Conservation (phyloP, 2,329 filamentous ascomycete genomes). For the Calonectria fujianensis region DNA sequence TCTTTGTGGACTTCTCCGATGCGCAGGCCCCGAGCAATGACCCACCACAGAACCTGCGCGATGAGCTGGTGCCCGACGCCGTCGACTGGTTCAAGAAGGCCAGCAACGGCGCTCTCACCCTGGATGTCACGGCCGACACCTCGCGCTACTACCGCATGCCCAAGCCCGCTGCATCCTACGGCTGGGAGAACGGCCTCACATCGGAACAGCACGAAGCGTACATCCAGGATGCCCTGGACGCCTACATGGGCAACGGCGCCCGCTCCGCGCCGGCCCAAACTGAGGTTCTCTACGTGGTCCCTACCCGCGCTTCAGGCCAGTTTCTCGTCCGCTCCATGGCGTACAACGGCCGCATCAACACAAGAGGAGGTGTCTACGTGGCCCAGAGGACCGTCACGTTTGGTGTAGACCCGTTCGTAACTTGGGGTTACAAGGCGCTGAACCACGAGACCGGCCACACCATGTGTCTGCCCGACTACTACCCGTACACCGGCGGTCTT, state of each 20-base stretch:
- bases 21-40: slow-evolving; percentile 45
- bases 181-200: slow-evolving; percentile 36
- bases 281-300: slow-evolving; percentile 46
- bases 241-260: slow-evolving; percentile 33
- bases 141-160: slow-evolving; percentile 56
- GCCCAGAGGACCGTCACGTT: slow-evolving; percentile 59
- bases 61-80: slow-evolving; percentile 41
- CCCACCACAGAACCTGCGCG: slow-evolving; percentile 50
- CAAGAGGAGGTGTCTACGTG: slow-evolving; percentile 55
- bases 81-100: slow-evolving; percentile 51
- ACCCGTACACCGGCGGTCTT: slow-evolving; percentile 55
- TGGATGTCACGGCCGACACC: slow-evolving; percentile 51
- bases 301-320: slow-evolving; percentile 30
- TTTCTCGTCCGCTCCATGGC: slow-evolving; percentile 38
- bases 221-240: slow-evolving; percentile 44
- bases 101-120: slow-evolving; percentile 49
- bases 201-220: slow-evolving; percentile 35
- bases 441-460: slow-evolving; percentile 63
- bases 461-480: slow-evolving; percentile 62
- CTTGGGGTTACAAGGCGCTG: slow-evolving; percentile 59
- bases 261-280: slow-evolving; percentile 27
- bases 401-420: slow-evolving; percentile 56
- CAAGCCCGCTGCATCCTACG: slow-evolving; percentile 50
- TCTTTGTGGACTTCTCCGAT: slow-evolving; percentile 62
- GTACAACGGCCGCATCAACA: slow-evolving; percentile 6